Conservation (phyloP, 1,284 basidiomycete genomes). For the Tylopilus sp. region DNA sequence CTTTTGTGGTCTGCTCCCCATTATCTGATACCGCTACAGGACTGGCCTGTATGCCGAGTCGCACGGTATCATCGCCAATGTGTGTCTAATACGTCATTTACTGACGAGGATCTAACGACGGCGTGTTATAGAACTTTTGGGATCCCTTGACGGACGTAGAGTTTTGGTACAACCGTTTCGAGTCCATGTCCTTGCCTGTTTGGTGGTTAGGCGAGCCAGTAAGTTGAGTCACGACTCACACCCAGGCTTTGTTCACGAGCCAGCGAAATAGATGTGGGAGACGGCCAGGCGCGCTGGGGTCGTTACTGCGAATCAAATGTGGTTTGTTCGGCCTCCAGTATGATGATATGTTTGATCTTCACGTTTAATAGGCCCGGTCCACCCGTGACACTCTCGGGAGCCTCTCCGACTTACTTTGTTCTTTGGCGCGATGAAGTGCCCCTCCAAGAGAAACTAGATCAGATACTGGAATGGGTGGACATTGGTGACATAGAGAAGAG, state of each 20-base stretch:
- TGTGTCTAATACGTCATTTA: slow-evolving; percentile 43
- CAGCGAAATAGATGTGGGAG: slow-evolving; percentile 77
- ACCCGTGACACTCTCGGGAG: slow-evolving; percentile 68
- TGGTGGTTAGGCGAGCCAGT: slow-evolving; percentile 94
- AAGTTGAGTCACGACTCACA: slow-evolving; percentile 35
- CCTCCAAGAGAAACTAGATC: slow-evolving; percentile 70
- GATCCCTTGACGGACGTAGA: slow-evolving; percentile 67
- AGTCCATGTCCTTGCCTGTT: slow-evolving; percentile 65
- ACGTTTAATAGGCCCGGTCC: slow-evolving; percentile 74
- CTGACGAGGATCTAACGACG: neutral
- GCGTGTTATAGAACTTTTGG: slow-evolving; percentile 75
- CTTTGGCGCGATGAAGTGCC: slow-evolving; percentile 71
- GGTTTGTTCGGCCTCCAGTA: slow-evolving; percentile 55
- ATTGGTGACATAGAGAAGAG: slow-evolving; percentile 65
- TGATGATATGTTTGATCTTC: neutral
- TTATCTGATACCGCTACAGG: slow-evolving; percentile 50
- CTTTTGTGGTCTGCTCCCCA: neutral
- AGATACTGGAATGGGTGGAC: slow-evolving; percentile 81
- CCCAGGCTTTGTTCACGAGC: slow-evolving; percentile 6
- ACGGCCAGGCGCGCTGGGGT: slow-evolving; percentile 76
- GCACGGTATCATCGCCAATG: slow-evolving; percentile 90
- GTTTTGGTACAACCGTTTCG: slow-evolving; percentile 73
- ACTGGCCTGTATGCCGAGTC: slow-evolving; percentile 87
- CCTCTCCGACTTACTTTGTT: slow-evolving; percentile 74
- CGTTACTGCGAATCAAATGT: slow-evolving; percentile 88